Percentiles rank a stretch among this genome's conserved stretches.
phyloP scores from a whole-genome alignment of 78 protist species.

The Dictyostelium purpureum region DNA sequence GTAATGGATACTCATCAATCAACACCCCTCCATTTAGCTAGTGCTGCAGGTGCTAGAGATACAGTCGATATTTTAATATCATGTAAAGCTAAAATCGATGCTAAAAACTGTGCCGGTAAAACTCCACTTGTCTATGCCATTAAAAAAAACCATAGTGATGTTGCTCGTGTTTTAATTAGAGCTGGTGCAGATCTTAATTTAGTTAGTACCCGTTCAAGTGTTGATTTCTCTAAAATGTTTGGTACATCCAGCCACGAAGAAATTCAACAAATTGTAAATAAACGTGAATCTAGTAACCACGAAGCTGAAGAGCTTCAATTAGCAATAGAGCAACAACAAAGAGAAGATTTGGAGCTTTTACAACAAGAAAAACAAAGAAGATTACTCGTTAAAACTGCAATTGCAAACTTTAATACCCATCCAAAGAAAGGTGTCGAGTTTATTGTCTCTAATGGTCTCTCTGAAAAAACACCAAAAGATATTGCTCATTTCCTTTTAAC shows the following conservation, averaged over 20 bases:
- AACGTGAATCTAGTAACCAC: constrained; percentile 30
- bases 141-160: constrained; percentile 61
- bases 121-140: constrained; percentile 67
- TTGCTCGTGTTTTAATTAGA: constrained; percentile 58
- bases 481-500: constrained; percentile 69
- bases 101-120: constrained; percentile 74
- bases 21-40: constrained; percentile 80
- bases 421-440: constrained; percentile 76
- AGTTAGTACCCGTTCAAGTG: constrained; percentile 12
- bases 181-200: constrained; percentile 57
- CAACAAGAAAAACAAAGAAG: constrained; percentile 8
- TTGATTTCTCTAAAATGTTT: constrained; percentile 50
- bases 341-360: constrained; percentile 18
- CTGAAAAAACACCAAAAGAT: constrained; percentile 51
- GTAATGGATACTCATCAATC: constrained; percentile 69
- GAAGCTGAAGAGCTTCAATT: constrained; percentile 1
- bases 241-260: constrained; percentile 53
- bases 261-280: constrained; percentile 33
- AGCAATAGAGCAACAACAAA: constrained; percentile 35
- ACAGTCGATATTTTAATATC: constrained; percentile 47
- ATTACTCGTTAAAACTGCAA: constrained; percentile 26
- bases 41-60: constrained; percentile 75
- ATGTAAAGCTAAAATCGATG: constrained; percentile 46
- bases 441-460: constrained; percentile 10
- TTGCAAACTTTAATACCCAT: constrained; percentile 19